Percentiles rank a stretch among this genome's conserved stretches.
phyloP scores from a whole-genome alignment of 169 alveolate genomes.

The Blepharisma undulans region DNA sequence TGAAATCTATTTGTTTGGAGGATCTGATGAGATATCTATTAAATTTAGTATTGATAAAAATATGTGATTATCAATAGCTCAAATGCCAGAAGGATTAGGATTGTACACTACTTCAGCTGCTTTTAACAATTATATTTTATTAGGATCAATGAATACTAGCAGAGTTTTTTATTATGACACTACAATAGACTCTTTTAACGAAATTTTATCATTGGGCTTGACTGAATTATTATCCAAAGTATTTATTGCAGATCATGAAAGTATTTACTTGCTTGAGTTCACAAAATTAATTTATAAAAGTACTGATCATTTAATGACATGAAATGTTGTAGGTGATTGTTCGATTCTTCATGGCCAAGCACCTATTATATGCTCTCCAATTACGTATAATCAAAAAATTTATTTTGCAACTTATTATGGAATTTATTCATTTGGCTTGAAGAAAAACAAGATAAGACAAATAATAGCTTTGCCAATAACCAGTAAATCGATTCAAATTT shows the following conservation, averaged over 20 bases:
- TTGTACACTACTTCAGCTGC: not conserved
- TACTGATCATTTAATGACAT: not conserved
- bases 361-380: not conserved
- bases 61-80: not conserved
- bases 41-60: not conserved
- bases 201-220: not conserved
- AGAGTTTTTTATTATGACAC: not conserved
- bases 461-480: too few species aligned
- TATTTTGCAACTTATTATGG: not conserved
- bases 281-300: not conserved
- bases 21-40: not conserved
- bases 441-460: not conserved
- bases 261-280: not conserved
- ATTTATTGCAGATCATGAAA: not conserved
- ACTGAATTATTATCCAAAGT: not conserved
- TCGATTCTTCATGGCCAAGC: not conserved
- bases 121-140: too few species aligned
- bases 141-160: not conserved
- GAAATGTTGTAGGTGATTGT: not conserved
- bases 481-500: too few species aligned
- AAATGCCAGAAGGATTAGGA: not conserved
- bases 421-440: not conserved
- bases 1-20: not conserved
- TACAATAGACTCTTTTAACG: not conserved
- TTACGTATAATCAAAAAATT: not conserved